Conservation (phyloP, 805 yeast genomes). For the Ogataea corticis region DNA sequence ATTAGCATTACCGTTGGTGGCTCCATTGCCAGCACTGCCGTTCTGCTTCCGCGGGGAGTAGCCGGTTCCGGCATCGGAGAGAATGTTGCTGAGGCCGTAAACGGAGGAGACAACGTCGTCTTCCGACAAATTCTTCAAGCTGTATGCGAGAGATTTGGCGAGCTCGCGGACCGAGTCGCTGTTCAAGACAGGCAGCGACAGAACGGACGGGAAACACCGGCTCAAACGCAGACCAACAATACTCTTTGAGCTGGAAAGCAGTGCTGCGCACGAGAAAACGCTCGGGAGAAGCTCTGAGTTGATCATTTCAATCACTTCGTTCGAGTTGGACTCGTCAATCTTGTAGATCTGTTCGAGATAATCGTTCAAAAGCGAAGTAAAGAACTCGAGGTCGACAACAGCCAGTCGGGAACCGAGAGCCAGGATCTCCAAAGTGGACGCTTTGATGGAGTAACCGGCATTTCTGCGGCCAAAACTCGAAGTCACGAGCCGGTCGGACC, state of each 20-base stretch:
- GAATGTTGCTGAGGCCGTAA: slow-evolving; percentile 75
- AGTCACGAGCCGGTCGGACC: slow-evolving; percentile 26
- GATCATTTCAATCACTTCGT: slow-evolving; percentile 51
- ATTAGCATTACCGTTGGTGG: too few species aligned
- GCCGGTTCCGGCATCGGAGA: slow-evolving; percentile 41
- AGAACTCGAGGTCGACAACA: slow-evolving; percentile 42
- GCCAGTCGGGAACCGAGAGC: slow-evolving; percentile 54
- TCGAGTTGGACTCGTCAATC: slow-evolving; percentile 39
- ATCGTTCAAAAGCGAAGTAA: slow-evolving; percentile 47
- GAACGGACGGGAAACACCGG: slow-evolving; percentile 46
- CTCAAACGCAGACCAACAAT: slow-evolving; percentile 39
- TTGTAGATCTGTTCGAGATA: slow-evolving; percentile 40
- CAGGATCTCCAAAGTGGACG: slow-evolving; percentile 55
- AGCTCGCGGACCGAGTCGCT: slow-evolving; percentile 49
- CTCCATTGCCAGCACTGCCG: slow-evolving; percentile 6
- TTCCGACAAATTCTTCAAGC: slow-evolving; percentile 68
- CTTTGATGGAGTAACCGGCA: slow-evolving; percentile 24
- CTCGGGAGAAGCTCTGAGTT: slow-evolving; percentile 46
- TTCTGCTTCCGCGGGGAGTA: slow-evolving; percentile 35
- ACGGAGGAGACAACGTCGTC: slow-evolving; percentile 83
- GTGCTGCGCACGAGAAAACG: slow-evolving; percentile 38
- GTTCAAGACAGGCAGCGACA: slow-evolving; percentile 55
- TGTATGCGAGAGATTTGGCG: slow-evolving; percentile 61
- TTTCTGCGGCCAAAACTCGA: slow-evolving; percentile 30
- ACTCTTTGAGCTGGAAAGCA: slow-evolving; percentile 38